Percentiles rank a stretch among this genome's conserved stretches.
Evolutionary conservation across 1,284 basidiomycete genomes (phyloP).

Genomic region (Sanghuangporus weigelae): DNA sequence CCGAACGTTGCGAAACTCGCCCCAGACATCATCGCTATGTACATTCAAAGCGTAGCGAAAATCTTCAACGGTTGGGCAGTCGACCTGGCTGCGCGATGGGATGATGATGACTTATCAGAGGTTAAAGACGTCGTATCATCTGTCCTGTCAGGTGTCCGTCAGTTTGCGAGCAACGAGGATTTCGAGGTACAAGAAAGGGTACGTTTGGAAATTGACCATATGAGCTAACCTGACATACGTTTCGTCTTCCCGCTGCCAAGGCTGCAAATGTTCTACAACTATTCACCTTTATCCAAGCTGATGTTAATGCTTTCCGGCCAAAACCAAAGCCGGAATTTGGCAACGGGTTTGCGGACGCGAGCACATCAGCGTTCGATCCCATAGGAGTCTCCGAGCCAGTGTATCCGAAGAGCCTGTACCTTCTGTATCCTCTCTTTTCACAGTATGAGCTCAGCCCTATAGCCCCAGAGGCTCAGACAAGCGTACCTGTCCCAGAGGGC

Average conservation of each 20-base stretch:
- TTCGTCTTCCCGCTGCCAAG: conserved; percentile 30
- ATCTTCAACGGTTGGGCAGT: conserved; percentile 84
- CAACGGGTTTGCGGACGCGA: conserved; percentile 33
- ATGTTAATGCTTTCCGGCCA: conserved; percentile 59
- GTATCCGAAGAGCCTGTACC: conserved; percentile 85
- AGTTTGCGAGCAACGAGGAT: conserved; percentile 54
- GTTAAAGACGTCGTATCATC: conserved; percentile 58
- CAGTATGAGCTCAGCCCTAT: conserved; percentile 85
- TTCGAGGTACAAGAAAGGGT: conserved; percentile 92
- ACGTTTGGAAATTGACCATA: conserved; percentile 26
- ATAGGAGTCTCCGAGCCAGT: conserved; percentile 35
- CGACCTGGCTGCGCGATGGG: conserved; percentile 72
- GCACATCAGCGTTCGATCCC: conserved; percentile 34
- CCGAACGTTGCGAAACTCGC: conserved; percentile 48
- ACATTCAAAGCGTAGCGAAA: conserved; percentile 82
- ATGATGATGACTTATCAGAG: conserved; percentile 57
- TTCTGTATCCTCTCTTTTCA: conserved; percentile 80
- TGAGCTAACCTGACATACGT: background rate
- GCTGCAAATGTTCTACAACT: conserved; percentile 79
- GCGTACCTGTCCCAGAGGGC: conserved; percentile 77
- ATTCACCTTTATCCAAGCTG: conserved; percentile 76
- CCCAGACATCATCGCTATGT: conserved; percentile 64
- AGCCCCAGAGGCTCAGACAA: conserved; percentile 72
- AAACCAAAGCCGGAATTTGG: conserved; percentile 30
- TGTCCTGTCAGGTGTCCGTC: conserved; percentile 50